Percentiles rank a stretch among this genome's conserved stretches.
Evolutionary conservation across 371 early-diverging fungal genomes (phyloP).

Genomic region (Apophysomyces variabilis): DNA sequence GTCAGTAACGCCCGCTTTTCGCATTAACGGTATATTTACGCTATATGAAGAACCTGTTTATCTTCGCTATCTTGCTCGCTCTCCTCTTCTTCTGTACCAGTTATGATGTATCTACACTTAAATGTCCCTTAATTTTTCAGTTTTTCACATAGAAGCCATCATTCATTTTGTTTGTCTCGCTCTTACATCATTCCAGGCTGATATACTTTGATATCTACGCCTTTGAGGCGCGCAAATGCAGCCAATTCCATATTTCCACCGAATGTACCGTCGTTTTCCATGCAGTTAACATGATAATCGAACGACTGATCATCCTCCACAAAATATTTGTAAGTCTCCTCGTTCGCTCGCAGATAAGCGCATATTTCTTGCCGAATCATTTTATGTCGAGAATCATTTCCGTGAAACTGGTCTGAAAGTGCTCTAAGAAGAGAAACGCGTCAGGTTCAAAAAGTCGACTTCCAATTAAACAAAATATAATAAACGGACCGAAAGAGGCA

Average conservation of each 20-base stretch:
- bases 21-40: conserved; percentile 44
- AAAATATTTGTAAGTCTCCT: conserved; percentile 73
- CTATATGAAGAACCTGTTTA: conserved; percentile 69
- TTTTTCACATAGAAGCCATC: too few species aligned
- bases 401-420: conserved; percentile 76
- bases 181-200: conserved; percentile 72
- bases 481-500: conserved; percentile 72
- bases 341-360: conserved; percentile 64
- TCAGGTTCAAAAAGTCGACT: neutral
- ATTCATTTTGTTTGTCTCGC: too few species aligned
- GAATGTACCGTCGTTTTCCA: conserved; percentile 76
- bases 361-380: conserved; percentile 66
- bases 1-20: neutral
- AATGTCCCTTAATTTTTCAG: too few species aligned
- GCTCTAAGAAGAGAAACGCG: conserved; percentile 44
- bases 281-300: conserved; percentile 67
- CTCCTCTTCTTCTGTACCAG: conserved; percentile 46
- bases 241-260: conserved; percentile 88
- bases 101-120: conserved; percentile 65
- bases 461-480: neutral
- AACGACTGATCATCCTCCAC: conserved; percentile 71
- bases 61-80: conserved; percentile 36
- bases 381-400: conserved; percentile 61
- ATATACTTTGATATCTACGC: conserved; percentile 78
- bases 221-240: conserved; percentile 72